Evolutionary conservation across 108 stramenopile species (phyloP), one percentile per base, ranked within the genome.

Genomic region (Cyclotella baltica): DNA sequence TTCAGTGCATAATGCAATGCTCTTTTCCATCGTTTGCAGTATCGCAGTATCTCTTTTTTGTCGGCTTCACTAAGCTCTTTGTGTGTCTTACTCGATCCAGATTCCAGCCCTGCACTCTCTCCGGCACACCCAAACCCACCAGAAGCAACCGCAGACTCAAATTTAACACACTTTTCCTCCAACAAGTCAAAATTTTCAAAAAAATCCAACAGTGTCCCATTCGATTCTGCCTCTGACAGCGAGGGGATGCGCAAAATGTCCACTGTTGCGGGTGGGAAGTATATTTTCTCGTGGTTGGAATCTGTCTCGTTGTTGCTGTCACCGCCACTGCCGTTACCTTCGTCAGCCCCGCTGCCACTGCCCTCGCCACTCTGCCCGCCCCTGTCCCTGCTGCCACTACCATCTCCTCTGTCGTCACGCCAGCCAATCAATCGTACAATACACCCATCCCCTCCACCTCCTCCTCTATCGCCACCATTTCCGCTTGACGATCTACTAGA

Each of bases 1-100:
- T 80, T 80, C 47, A 73, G 53, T 29, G 79, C 79, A 55, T 69
- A 66, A 68, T 73, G 57, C n/a, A 73, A 15, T 25, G 72, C 79
- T 19, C 23, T 58, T 18, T 51, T 62, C 55, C 71, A 67, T 50
- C 61, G 63, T 4, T 4, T 19, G 10, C 35, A 63, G 62, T 62
- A 69, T 0, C 33, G 46, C 15, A 36, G 25, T n/a, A 62, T 51
- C 19, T 20, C 59, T 1, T 34, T 40, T 18, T 33, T 33, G 0
- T 70, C 76, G 6, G 6, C 40, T 43, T 10, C 13, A 10, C 10
- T 6, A 10, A 43, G 13, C 40, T n/a, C n/a, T n/a, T n/a, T n/a
- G n/a, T n/a, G n/a, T n/a, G n/a, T n/a, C n/a, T n/a, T n/a, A n/a
- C n/a, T n/a, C n/a, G n/a, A n/a, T n/a, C n/a, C n/a, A n/a, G n/a